Conservation (phyloP, 2,329 filamentous ascomycete species). For the Coniochaeta ligniaria region DNA sequence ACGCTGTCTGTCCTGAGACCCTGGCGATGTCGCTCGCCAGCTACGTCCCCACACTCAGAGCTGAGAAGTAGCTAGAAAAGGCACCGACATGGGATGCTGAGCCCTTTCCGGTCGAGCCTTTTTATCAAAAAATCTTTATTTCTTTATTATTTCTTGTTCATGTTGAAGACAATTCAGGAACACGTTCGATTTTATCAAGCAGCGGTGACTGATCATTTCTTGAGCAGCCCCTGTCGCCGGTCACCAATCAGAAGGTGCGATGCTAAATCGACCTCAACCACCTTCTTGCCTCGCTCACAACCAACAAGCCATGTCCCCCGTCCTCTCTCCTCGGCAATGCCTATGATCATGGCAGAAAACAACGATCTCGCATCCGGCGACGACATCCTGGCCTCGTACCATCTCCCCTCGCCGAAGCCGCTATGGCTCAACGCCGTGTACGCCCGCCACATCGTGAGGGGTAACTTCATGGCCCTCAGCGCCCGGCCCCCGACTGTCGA, state of each 20-base stretch:
- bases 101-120: too few relatives aligned
- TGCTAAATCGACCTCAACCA: background rate
- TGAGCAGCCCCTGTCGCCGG: background rate
- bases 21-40: too few relatives aligned
- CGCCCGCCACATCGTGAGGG: slow-evolving; percentile 85
- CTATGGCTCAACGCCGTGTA: slow-evolving; percentile 70
- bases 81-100: too few relatives aligned
- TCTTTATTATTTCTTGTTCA: too few relatives aligned
- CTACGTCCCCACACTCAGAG: too few relatives aligned
- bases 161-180: too few relatives aligned
- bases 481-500: slow-evolving; percentile 90
- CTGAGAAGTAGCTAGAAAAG: too few relatives aligned
- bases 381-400: slow-evolving; percentile 51
- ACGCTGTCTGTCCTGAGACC: too few relatives aligned
- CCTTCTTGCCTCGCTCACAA: background rate
- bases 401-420: slow-evolving; percentile 60
- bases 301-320: background rate
- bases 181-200: too few relatives aligned
- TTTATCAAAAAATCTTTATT: too few relatives aligned
- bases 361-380: slow-evolving; percentile 31
- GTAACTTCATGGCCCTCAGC: slow-evolving; percentile 94
- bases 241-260: background rate
- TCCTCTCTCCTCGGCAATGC: background rate
- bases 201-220: too few relatives aligned
- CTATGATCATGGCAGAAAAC: background rate